Percentiles rank a stretch among this genome's conserved stretches.
Conservation (phyloP, 164 flowering plant genomes). For the Berberis vulgaris region DNA sequence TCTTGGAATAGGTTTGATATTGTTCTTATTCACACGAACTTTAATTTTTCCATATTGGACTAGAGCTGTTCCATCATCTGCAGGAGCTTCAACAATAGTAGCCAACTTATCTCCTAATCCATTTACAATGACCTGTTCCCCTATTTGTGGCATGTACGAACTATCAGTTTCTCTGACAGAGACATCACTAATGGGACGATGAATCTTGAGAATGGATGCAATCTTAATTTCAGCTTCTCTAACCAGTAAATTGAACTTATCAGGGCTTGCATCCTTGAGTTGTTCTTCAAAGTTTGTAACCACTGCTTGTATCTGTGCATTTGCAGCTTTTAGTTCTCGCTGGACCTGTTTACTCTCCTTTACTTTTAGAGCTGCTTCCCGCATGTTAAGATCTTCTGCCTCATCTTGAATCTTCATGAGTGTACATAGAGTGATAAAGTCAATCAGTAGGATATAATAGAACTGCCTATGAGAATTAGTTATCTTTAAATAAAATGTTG, state of each 20-base stretch:
- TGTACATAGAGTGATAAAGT: slow-evolving; percentile 4
- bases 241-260: slow-evolving; percentile 40
- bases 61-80: slow-evolving; percentile 49
- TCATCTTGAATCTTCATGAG: slow-evolving; percentile 51
- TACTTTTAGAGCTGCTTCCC: slow-evolving; percentile 53
- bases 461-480: not conserved
- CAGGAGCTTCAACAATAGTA: slow-evolving; percentile 65
- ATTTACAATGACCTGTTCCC: slow-evolving; percentile 61
- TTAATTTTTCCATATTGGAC: slow-evolving; percentile 72
- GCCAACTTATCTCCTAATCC: slow-evolving; percentile 66
- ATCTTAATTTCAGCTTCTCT: slow-evolving; percentile 60
- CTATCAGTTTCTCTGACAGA: slow-evolving; percentile 14
- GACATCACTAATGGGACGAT: slow-evolving; percentile 19
- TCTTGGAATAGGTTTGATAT: slow-evolving; percentile 30
- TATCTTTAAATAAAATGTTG: too few species aligned
- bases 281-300: slow-evolving; percentile 50
- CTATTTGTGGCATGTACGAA: slow-evolving; percentile 45
- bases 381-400: slow-evolving; percentile 64
- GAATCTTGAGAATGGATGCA: slow-evolving; percentile 51
- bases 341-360: slow-evolving; percentile 40
- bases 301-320: slow-evolving; percentile 46
- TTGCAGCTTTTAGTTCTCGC: slow-evolving; percentile 40
- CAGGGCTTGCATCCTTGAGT: slow-evolving; percentile 30
- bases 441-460: not conserved
- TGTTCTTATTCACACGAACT: slow-evolving; percentile 45